Evolutionary conservation across 768 basidiomycete species (phyloP).

Genomic region (Kwoniella heveanensis): DNA sequence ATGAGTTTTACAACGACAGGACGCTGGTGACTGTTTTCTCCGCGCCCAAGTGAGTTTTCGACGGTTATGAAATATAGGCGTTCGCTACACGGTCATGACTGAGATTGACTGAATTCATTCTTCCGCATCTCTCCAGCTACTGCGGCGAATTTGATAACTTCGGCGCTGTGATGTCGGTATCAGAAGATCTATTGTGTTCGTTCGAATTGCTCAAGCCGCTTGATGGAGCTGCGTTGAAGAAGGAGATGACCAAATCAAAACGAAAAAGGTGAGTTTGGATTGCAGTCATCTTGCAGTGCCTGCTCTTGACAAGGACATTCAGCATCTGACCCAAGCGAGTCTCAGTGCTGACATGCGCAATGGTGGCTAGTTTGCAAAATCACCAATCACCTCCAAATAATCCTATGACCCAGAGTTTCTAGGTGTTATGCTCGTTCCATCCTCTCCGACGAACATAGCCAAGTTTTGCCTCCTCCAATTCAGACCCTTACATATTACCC

Average conservation of each 20-base stretch:
- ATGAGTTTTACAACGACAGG: conserved; percentile 99
- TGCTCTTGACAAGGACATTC: background rate
- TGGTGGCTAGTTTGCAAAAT: conserved; percentile 51
- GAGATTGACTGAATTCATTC: background rate
- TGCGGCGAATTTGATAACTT: conserved; percentile 57
- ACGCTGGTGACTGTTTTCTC: conserved; percentile 98
- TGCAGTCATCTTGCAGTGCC: background rate
- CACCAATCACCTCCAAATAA: conserved; percentile 57
- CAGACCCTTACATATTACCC: too few relatives aligned
- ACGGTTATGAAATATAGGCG: too few relatives aligned
- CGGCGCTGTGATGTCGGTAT: conserved; percentile 69
- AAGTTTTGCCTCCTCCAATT: too few relatives aligned
- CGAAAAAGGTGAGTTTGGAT: conserved; percentile 88
- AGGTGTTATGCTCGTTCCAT: too few relatives aligned
- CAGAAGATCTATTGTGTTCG: conserved; percentile 94
- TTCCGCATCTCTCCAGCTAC: conserved; percentile 43
- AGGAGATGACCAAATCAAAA: conserved; percentile 98
- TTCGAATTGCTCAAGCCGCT: conserved; percentile 96
- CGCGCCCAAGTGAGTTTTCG: conserved; percentile 94
- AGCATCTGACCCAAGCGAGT: too few relatives aligned
- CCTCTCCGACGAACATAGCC: too few relatives aligned
- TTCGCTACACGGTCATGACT: too few relatives aligned
- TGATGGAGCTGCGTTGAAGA: conserved; percentile 88
- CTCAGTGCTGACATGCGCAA: too few relatives aligned
- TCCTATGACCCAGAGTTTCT: conserved; percentile 52